phyloP scores from a whole-genome alignment of 202 grass and related monocot genomes.

The Bolboschoenoplectus hybrid region DNA sequence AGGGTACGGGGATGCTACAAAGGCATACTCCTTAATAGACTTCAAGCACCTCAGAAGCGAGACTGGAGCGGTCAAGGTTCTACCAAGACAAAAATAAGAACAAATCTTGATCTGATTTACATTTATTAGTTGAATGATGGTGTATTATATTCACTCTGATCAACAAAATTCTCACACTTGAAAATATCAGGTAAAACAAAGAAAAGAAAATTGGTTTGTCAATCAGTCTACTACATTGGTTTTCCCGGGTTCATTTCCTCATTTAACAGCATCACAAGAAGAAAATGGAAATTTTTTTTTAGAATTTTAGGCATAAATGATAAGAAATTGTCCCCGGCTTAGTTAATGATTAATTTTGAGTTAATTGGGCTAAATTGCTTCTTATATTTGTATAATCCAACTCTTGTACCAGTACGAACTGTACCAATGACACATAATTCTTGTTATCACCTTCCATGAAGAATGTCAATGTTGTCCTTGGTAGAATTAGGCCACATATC shows the following conservation, averaged over 20 bases:
- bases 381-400: not conserved
- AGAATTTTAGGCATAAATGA: slow-evolving; percentile 12
- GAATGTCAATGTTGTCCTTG: slow-evolving; percentile 92
- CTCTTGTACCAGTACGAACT: not conserved
- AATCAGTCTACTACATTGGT: not conserved
- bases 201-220: not conserved
- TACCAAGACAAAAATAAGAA: slow-evolving; percentile 46
- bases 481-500: slow-evolving; percentile 97
- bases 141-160: not conserved
- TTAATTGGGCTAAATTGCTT: not conserved
- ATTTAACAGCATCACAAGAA: not conserved
- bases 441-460: slow-evolving; percentile 79
- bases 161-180: not conserved
- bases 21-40: slow-evolving; percentile 95
- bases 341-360: not conserved
- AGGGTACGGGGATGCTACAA: slow-evolving; percentile 93
- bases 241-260: not conserved
- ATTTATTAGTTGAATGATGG: not conserved
- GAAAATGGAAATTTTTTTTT: not conserved
- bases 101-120: slow-evolving; percentile 27
- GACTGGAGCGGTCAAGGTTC: slow-evolving; percentile 93
- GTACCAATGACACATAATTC: not conserved
- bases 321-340: not conserved
- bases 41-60: slow-evolving; percentile 83
- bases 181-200: not conserved